These are phyloP conservation scores for Colletotrichum scovillei DNA, from an alignment of 2,329 filamentous ascomycete genomes.

Conservation along the genomic window DNA sequence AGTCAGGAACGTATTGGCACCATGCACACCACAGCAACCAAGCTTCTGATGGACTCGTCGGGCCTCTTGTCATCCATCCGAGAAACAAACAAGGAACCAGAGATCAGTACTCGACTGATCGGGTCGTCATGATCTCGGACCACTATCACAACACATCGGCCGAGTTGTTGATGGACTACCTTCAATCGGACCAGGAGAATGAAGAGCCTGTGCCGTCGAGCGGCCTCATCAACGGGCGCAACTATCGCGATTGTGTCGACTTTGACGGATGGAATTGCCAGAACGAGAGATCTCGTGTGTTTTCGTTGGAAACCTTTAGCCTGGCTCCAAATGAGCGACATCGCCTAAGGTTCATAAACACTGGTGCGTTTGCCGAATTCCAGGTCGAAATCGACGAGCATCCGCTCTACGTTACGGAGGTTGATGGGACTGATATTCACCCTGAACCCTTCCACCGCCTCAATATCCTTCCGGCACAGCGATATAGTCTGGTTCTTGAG, in stretches of 20 bases:
- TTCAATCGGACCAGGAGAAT: conserved; percentile 63
- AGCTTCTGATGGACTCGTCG: conserved; percentile 76
- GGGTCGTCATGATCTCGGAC: conserved; percentile 76
- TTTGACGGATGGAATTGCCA: conserved; percentile 58
- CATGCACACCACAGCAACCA: conserved; percentile 75
- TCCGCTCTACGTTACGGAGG: conserved; percentile 72
- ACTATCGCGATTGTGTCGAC: conserved; percentile 47
- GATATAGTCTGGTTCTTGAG: conserved; percentile 75
- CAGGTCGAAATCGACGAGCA: conserved; percentile 79
- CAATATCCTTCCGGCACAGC: conserved; percentile 76
- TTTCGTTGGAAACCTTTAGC: conserved; percentile 46
- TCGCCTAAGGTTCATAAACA: conserved; percentile 75
- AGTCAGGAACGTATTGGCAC: conserved; percentile 67
- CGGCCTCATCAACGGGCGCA: conserved; percentile 70
- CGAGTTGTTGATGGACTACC: conserved; percentile 63
- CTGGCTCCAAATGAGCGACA: conserved; percentile 68
- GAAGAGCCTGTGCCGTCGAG: conserved; percentile 76
- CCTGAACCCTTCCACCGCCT: conserved; percentile 69
- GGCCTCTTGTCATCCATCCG: conserved; percentile 74
- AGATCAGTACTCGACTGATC: conserved; percentile 55
- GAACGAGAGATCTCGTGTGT: conserved; percentile 33
- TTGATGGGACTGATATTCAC: conserved; percentile 75
- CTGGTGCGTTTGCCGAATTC: conserved; percentile 78
- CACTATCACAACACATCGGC: conserved; percentile 74
- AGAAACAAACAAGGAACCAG: conserved; percentile 49